Conservation (phyloP, 164 flowering plant genomes). For the Vitis amurensis region DNA sequence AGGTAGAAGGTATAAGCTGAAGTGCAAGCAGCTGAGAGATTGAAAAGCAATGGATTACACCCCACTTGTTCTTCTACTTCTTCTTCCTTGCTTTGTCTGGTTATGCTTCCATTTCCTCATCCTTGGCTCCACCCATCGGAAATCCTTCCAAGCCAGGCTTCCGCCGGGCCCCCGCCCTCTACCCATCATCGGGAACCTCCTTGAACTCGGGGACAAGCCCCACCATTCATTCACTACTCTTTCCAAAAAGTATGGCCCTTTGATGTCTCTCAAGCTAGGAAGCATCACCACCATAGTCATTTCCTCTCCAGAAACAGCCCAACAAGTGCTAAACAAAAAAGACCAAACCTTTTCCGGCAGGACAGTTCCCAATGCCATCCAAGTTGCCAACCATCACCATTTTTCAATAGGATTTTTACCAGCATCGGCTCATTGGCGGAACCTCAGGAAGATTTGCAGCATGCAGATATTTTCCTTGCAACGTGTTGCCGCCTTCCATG, state of each 20-base stretch:
- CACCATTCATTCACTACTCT: conserved; percentile 12
- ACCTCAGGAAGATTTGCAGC: conserved; percentile 16
- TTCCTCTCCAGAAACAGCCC: conserved; percentile 10
- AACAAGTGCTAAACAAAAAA: conserved; percentile 22
- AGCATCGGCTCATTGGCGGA: conserved; percentile 11
- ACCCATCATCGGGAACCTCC: conserved; percentile 23
- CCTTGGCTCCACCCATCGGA: too few species aligned
- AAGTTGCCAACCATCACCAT: conserved; percentile 17
- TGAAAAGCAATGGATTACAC: too few species aligned
- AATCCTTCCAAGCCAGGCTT: neutral
- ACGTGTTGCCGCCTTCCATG: conserved; percentile 22
- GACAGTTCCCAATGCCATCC: conserved; percentile 13
- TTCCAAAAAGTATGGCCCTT: conserved; percentile 17
- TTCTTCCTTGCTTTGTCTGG: too few species aligned
- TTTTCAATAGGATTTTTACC: conserved; percentile 24
- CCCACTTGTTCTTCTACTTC: too few species aligned
- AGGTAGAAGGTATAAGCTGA: too few species aligned
- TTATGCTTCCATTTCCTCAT: too few species aligned
- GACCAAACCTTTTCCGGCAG: conserved; percentile 23
- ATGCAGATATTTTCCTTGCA: conserved; percentile 20
- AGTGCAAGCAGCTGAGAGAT: too few species aligned
- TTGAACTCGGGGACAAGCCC: conserved; percentile 12
- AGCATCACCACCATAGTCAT: conserved; percentile 9
- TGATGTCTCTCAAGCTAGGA: conserved; percentile 19
- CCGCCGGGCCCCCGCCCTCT: conserved; percentile 24